Percentiles rank a stretch among this genome's conserved stretches.
Conservation (phyloP, 1,139 yeast genomes). For the Yamadazyma spencermartinsiae region DNA sequence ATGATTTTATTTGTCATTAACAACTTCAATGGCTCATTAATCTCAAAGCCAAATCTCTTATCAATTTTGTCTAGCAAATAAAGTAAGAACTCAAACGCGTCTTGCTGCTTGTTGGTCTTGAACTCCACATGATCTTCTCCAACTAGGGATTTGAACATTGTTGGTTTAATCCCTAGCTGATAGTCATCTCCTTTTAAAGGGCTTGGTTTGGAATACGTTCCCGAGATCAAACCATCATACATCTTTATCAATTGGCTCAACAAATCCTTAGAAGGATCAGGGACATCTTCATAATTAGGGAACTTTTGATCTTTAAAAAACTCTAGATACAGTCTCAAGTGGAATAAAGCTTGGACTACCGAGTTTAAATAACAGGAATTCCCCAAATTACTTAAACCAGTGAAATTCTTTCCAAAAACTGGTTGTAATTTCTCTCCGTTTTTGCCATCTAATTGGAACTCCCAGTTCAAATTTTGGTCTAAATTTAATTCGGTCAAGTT, state of each 20-base stretch:
- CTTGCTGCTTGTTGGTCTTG: slow-evolving; percentile 87
- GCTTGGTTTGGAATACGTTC: slow-evolving; percentile 64
- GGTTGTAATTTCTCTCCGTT: slow-evolving; percentile 68
- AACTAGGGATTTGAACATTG: slow-evolving; percentile 69
- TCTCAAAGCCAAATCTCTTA: slow-evolving; percentile 42
- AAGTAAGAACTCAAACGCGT: slow-evolving; percentile 85
- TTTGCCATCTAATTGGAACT: slow-evolving; percentile 75
- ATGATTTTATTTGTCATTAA: slow-evolving; percentile 62
- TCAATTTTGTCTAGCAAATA: slow-evolving; percentile 68
- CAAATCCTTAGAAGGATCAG: slow-evolving; percentile 64
- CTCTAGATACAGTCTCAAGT: slow-evolving; percentile 38
- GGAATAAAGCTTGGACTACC: slow-evolving; percentile 66
- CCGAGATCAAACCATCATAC: slow-evolving; percentile 76
- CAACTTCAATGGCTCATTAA: slow-evolving; percentile 62
- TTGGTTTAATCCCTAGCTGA: slow-evolving; percentile 77
- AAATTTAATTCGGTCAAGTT: slow-evolving; percentile 84
- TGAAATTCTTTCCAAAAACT: slow-evolving; percentile 64
- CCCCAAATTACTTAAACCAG: slow-evolving; percentile 88
- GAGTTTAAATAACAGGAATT: slow-evolving; percentile 91
- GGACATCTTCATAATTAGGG: slow-evolving; percentile 25
- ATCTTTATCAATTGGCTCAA: slow-evolving; percentile 73
- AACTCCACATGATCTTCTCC: slow-evolving; percentile 84
- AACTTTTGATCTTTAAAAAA: slow-evolving; percentile 29
- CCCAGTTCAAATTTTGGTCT: slow-evolving; percentile 93
- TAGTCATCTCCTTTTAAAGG: slow-evolving; percentile 51